Base-by-base conservation (phyloP, 257 asterid genomes). In the Solanum stenotomum region DNA sequence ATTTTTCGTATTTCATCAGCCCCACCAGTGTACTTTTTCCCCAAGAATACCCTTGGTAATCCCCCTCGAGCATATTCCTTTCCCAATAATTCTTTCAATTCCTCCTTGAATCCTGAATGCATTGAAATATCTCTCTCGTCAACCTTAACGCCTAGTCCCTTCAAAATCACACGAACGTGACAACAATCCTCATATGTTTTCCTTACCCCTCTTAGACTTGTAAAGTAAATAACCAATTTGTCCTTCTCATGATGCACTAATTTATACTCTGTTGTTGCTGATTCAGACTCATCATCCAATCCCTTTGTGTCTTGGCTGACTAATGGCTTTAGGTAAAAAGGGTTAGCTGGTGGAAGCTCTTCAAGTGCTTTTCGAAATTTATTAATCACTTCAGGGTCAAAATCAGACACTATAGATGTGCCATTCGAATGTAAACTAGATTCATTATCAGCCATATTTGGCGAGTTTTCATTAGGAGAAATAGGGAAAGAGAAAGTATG, bases 151-250 rank as follows among this genome's bases (percentile, higher is more conserved):
- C 96, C 94, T n/a, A 96, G 65, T 56, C 96, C 99, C 79, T 96
- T 95, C 4, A 97, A 35, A 2, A 94, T 93, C 7, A 91, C 94
- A 42, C 98, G 86, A n/a, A 97, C 99, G 27, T 93, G 89, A 35
- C 98, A 96, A 71, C 98, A 95, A 91, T 95, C 99, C 93, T 97
- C 99, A 88, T 93, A 95, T 2, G 99, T 97, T 91, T 95, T 96
- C 90, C 99, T 90, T 70, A 97, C 98, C 18, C 98, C 99, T 85
- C 99, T 90, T 16, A 97, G 88, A 90, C 98, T 97, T 0, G 99
- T 96, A 68, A 95, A 97, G 59, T 97, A 97, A 75, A 97, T 92
- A 3, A 96, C 85, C 29, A 95, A 8, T 87, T 90, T 97, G 4
- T 92, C 95, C 65, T 85, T 89, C 4, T 89, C 93, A 81, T 34